Conservation (phyloP, 1,139 yeast genomes). For the Debaryomyces nepalensis region DNA sequence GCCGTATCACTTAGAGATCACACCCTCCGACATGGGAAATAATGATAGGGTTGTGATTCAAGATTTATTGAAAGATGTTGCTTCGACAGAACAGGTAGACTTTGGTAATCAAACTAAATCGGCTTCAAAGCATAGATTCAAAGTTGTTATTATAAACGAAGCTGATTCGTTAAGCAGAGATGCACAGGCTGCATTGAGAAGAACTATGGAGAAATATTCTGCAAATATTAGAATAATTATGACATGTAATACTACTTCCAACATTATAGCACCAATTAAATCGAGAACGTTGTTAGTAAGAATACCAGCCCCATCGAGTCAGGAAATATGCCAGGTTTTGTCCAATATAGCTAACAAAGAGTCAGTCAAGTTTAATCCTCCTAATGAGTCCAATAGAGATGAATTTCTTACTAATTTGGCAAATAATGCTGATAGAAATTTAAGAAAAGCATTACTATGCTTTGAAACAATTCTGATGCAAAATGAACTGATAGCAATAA, state of each 20-base stretch:
- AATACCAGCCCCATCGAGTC: conserved; percentile 75
- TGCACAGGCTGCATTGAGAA: conserved; percentile 95
- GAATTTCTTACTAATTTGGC: conserved; percentile 59
- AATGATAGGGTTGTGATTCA: conserved; percentile 94
- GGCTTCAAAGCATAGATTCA: conserved; percentile 69
- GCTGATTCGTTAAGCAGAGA: conserved; percentile 92
- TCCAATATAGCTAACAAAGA: conserved; percentile 62
- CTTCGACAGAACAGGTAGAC: conserved; percentile 94
- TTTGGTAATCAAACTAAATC: conserved; percentile 46
- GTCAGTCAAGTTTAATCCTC: conserved; percentile 45
- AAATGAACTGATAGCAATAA: conserved; percentile 52
- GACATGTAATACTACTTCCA: conserved; percentile 87
- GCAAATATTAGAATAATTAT: conserved; percentile 81
- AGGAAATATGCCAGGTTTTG: conserved; percentile 62
- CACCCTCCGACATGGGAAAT: conserved; percentile 96
- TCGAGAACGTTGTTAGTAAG: conserved; percentile 89
- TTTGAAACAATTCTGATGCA: conserved; percentile 87
- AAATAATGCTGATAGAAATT: conserved; percentile 62
- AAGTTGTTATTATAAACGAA: conserved; percentile 91
- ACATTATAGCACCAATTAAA: conserved; percentile 90
- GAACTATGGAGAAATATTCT: conserved; percentile 98
- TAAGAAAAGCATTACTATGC: conserved; percentile 77
- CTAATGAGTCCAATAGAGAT: conserved; percentile 38
- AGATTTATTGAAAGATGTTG: conserved; percentile 89
- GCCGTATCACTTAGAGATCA: conserved; percentile 88